Evolutionary conservation across 345 rosid species (phyloP).

Genomic region (Populus davidiana): DNA sequence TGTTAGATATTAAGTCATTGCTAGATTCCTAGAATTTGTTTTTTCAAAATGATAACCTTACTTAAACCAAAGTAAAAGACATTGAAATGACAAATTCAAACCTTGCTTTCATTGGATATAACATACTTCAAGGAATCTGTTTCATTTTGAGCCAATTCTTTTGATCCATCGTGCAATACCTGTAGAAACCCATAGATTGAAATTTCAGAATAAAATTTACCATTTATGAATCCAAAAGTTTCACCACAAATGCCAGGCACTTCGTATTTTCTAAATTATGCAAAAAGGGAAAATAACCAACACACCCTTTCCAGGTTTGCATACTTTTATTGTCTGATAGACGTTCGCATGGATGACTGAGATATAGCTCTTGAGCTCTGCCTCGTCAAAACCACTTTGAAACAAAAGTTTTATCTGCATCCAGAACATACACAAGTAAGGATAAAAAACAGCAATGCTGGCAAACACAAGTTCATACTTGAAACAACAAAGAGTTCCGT

Average conservation of each 20-base stretch:
- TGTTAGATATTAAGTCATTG: neutral
- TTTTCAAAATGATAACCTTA: neutral
- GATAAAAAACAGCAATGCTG: conserved; percentile 4
- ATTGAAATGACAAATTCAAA: conserved; percentile 27
- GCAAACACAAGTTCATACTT: neutral
- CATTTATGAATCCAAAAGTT: neutral
- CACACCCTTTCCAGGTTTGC: conserved; percentile 76
- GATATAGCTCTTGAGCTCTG: conserved; percentile 79
- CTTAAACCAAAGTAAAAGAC: neutral
- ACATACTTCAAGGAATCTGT: conserved; percentile 56
- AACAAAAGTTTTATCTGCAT: conserved; percentile 90
- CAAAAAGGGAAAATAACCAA: conserved; percentile 58
- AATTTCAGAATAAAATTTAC: conserved; percentile 11
- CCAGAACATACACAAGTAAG: conserved; percentile 1
- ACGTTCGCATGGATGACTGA: conserved; percentile 96
- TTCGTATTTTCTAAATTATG: conserved; percentile 22
- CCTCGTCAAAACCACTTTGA: conserved; percentile 94
- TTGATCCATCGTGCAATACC: conserved; percentile 87
- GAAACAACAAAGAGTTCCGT: neutral
- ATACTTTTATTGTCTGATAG: conserved; percentile 98
- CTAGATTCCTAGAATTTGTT: neutral
- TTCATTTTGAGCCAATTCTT: conserved; percentile 88
- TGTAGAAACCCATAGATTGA: conserved; percentile 37
- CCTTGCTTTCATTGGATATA: conserved; percentile 70
- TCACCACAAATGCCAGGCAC: conserved; percentile 23